Percentiles rank a stretch among this genome's conserved stretches.
These are phyloP conservation scores for Neonectria faginata DNA, from an alignment of 2,329 filamentous ascomycete species.

Conservation along the genomic window DNA sequence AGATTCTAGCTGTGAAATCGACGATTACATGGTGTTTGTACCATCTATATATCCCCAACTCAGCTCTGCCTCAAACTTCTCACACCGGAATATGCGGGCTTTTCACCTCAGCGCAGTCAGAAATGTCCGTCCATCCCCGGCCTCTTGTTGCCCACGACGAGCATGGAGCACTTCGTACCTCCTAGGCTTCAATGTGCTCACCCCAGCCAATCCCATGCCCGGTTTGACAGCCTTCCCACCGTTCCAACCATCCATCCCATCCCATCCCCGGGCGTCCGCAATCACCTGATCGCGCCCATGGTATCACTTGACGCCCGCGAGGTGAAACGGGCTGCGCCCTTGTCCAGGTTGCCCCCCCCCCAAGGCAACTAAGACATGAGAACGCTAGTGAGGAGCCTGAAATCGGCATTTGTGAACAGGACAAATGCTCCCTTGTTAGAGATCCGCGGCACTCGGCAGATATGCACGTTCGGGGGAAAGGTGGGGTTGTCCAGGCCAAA, in stretches of 20 bases:
- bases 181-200: too few relatives aligned
- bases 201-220: neutral
- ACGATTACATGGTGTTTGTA: too few relatives aligned
- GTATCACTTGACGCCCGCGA: conserved; percentile 32
- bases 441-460: conserved; percentile 5
- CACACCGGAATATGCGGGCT: neutral
- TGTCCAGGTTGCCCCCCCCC: conserved; percentile 5
- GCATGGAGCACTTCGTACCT: neutral
- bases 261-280: conserved; percentile 12
- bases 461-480: neutral
- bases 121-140: neutral
- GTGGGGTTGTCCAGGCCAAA: neutral
- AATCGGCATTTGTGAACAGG: neutral
- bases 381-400: neutral
- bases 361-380: neutral
- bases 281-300: conserved; percentile 29
- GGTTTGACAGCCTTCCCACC: conserved; percentile 11
- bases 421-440: conserved; percentile 2
- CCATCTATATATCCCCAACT: neutral
- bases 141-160: neutral
- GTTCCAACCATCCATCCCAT: neutral
- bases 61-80: conserved; percentile 4
- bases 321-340: conserved; percentile 34
- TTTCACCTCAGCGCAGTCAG: neutral
- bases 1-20: too few relatives aligned